Evolutionary conservation across 2,329 filamentous ascomycete species (phyloP), one percentile per base, ranked within the genome.

Genomic region (Cercospora zeina): DNA sequence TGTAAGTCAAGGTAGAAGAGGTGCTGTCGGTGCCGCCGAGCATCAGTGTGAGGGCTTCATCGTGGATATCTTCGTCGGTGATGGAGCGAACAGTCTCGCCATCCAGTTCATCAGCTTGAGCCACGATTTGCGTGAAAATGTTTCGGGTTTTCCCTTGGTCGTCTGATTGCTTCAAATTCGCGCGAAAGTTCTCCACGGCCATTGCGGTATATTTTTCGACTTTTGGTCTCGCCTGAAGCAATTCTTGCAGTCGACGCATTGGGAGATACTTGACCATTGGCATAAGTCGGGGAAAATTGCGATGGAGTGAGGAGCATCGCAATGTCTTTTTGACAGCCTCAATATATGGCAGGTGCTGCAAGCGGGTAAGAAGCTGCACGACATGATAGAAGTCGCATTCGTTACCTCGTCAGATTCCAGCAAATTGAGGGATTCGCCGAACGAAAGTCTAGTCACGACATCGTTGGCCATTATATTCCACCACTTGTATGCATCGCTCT

Each of bases 401-500:
- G 36, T 49, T 61, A 65, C 63, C 54, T 65, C 59, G 51, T 64
- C 64, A 14, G 62, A 62, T 33, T 66, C 62, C 27, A 79, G 62
- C 70, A 77, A 75, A 5, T 71, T 65, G 50, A 78, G 76, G 1
- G 69, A 70, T 51, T 77, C 73, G 19, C 76, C 76, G 64, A 78
- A 78, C 9, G 70, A 72, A 6, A 78, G 62, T 55, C 75, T 69
- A 3, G 72, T 74, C 30, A 73, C 72, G 10, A 78, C 70, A 66
- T 78, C 76, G 0, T 74, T 74, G 14, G 76, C 72, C 68, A 77
- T 70, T 19, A 77, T 75, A 73, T 63, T 65, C 74, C 58, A 71
- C 76, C 76, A 78, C 54, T 76, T 74, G 45, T 75, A 67, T 8
- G 77, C 62, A 66, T 79, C 76, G 14, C 72, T 73, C 33, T 67